Base-by-base conservation (phyloP, 345 rosid species). In the Moringa oleifera region DNA sequence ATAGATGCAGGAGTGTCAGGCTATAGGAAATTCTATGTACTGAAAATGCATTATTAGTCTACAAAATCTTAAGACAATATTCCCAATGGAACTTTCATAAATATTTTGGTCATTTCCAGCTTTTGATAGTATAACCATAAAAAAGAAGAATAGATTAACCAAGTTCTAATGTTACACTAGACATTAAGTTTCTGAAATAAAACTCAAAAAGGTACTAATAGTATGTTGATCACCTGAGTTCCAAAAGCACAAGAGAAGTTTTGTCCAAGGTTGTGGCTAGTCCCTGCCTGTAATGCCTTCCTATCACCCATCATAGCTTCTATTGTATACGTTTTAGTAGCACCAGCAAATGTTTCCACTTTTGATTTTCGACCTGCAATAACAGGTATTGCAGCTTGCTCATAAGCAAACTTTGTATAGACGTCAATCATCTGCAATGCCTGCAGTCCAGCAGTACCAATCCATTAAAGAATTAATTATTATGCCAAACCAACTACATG, bases 291-390 rank as follows among this genome's bases (percentile, higher is more conserved):
- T 74, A 88, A 77, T 50, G 97, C 99, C 73, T 88, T 94, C 49
- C 81, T 78, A 76, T 94, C 99, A 68, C 97, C 99, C 97, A 94
- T 94, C 99, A 94, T 90, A 77, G 95, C 99, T 81, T 94, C 99
- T 75, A 94, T 90, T 21, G 97, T 94, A 66, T 86, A 88, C 17
- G 96, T 94, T 77, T 73, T 82, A 62, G 72, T 77, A 76, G 97
- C 96, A 77, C 97, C 97, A 77, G 95, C 97, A 82, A 94, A 90
- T 23, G 92, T 90, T 75, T 88, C 97, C 64, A 81, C 72, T 62
- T 75, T 90, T 23, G 92, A 93, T 71, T 93, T 93, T 78, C 95
- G 74, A 76, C 98, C 97, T 59, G 87, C 69, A 80, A 90, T 82
- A 62, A 94, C 90, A 74, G 97, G 97, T 80, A 94, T 86, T 55